Percentiles rank a stretch among this genome's conserved stretches.
Evolutionary conservation across 768 basidiomycete genomes (phyloP).

Genomic region (Hygrocybe coccinea): DNA sequence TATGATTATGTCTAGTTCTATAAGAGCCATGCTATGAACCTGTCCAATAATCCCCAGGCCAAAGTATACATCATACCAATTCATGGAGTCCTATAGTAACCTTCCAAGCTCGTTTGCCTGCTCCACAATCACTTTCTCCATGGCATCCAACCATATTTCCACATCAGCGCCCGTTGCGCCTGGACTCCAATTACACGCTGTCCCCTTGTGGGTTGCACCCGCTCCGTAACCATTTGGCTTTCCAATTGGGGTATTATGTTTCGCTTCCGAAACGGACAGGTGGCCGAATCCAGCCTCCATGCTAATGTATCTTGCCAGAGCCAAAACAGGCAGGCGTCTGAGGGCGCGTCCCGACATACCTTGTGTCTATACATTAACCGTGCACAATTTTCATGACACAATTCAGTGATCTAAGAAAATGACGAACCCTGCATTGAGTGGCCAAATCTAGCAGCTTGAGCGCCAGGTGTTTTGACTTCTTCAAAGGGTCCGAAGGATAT

Average conservation of each 20-base stretch:
- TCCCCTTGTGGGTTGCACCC: conserved; percentile 2
- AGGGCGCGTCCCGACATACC: conserved; percentile 91
- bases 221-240: neutral
- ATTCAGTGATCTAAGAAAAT: conserved; percentile 4
- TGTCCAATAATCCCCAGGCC: too few species aligned
- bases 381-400: neutral
- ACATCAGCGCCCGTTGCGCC: conserved; percentile 35
- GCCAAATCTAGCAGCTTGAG: conserved; percentile 64
- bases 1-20: too few species aligned
- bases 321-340: conserved; percentile 89
- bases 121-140: conserved; percentile 69
- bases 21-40: too few species aligned
- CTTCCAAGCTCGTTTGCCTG: conserved; percentile 50
- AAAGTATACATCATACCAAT: too few species aligned
- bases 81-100: conserved; percentile 20
- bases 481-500: conserved; percentile 32
- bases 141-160: conserved; percentile 77
- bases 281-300: conserved; percentile 14
- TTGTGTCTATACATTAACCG: conserved; percentile 42
- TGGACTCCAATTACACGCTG: neutral
- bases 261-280: neutral
- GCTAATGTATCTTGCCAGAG: conserved; percentile 79
- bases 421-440: conserved; percentile 62
- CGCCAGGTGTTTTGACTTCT: conserved; percentile 51
- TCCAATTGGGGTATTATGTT: neutral